phyloP scores from a whole-genome alignment of 2,329 filamentous ascomycete species.

The Incumbomyces delicatus region DNA sequence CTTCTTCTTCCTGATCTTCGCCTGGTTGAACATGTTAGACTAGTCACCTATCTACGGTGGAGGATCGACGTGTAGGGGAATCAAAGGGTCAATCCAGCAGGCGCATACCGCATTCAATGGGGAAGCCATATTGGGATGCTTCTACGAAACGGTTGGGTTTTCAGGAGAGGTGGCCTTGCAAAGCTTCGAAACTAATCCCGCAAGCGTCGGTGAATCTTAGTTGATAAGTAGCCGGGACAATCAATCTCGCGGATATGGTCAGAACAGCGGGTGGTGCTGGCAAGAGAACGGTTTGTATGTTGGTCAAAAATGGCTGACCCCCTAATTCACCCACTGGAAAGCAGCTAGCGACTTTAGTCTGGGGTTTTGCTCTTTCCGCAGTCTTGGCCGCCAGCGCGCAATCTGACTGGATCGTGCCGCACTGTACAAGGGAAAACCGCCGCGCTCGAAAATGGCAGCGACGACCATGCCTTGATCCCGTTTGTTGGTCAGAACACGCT shows the following conservation, averaged over 20 bases:
- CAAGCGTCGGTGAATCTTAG: too few relatives aligned
- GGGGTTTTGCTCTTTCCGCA: constrained; percentile 16
- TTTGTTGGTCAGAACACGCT: background rate
- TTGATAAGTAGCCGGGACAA: background rate
- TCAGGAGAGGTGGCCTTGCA: constrained; percentile 4
- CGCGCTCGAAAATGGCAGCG: background rate
- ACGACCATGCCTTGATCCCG: background rate
- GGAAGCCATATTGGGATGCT: constrained; percentile 17
- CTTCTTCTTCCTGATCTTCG: constrained; percentile 99
- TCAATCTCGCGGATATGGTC: background rate
- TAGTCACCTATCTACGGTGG: background rate
- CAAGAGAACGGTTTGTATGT: too few relatives aligned
- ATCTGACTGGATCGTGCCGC: background rate
- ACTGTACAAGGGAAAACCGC: background rate
- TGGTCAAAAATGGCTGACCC: background rate
- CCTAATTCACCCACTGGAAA: constrained; percentile 5
- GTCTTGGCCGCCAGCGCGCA: constrained; percentile 10
- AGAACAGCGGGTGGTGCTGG: background rate
- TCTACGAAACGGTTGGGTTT: background rate
- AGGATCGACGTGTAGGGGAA: background rate
- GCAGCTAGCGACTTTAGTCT: constrained; percentile 6
- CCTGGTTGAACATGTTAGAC: constrained; percentile 38
- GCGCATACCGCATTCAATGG: constrained; percentile 20
- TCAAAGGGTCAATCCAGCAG: background rate
- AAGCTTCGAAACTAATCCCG: background rate